Evolutionary conservation across 257 asterid species (phyloP).

Genomic region (Leonotis leonurus): DNA sequence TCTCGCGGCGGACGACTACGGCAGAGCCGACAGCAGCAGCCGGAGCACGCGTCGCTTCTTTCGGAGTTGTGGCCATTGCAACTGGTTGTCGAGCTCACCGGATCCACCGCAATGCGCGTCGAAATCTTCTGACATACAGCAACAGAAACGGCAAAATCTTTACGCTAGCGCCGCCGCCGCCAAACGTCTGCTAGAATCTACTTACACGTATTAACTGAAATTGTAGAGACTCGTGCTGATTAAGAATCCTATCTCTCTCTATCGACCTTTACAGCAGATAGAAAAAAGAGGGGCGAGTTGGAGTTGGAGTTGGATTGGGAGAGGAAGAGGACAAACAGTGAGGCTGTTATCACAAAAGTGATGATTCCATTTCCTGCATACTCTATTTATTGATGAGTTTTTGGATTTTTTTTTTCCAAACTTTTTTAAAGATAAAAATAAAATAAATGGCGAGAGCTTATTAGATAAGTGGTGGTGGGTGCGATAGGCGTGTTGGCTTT

Average conservation of each 20-base stretch:
- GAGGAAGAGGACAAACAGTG: neutral
- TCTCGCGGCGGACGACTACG: conserved; percentile 26
- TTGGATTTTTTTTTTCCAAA: neutral
- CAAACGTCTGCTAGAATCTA: conserved; percentile 5
- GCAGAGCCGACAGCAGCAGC: conserved; percentile 16
- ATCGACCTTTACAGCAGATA: neutral
- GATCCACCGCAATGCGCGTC: conserved; percentile 37
- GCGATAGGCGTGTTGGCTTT: neutral
- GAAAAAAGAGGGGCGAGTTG: neutral
- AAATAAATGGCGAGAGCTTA: neutral
- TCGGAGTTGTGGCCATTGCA: conserved; percentile 69
- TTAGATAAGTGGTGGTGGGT: conserved; percentile 3
- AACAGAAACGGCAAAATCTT: conserved; percentile 6
- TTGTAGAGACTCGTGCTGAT: neutral
- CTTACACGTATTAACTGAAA: neutral
- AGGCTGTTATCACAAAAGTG: neutral
- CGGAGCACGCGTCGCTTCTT: conserved; percentile 46
- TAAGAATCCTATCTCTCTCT: neutral
- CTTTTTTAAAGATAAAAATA: too few relatives aligned
- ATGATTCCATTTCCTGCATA: neutral
- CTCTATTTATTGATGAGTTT: neutral
- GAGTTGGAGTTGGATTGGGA: neutral
- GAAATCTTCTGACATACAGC: conserved; percentile 49
- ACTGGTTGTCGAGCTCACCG: conserved; percentile 47
- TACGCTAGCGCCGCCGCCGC: conserved; percentile 17